Percentiles rank a stretch among this genome's conserved stretches.
These are phyloP conservation scores for Diaporthe citri DNA, from an alignment of 2,329 filamentous ascomycete genomes.

Conservation along the genomic window DNA sequence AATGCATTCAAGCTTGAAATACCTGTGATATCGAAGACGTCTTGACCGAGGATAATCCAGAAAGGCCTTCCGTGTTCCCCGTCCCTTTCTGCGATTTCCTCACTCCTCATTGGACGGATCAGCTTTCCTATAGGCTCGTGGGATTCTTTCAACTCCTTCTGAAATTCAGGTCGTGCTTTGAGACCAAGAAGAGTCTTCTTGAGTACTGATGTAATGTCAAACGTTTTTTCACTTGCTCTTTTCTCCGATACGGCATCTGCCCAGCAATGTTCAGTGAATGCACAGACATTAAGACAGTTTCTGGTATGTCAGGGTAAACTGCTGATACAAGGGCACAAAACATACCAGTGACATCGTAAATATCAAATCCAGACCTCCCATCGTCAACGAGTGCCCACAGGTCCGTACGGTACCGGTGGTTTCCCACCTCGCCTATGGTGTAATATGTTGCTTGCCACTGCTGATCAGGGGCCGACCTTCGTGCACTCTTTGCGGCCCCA, in stretches of 20 bases:
- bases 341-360: conserved; percentile 14
- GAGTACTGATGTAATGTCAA: not conserved
- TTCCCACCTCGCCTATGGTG: not conserved
- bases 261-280: not conserved
- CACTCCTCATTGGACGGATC: not conserved
- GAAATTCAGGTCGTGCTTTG: not conserved
- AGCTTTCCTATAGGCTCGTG: not conserved
- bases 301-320: fast-evolving
- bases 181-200: not conserved
- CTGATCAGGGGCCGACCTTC: too few species aligned
- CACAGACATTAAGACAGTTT: too few species aligned
- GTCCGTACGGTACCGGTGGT: not conserved
- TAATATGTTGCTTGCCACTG: not conserved
- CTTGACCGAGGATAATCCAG: not conserved
- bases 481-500: not conserved
- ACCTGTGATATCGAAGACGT: conserved; percentile 6
- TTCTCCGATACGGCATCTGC: not conserved
- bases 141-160: not conserved
- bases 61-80: not conserved
- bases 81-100: conserved; percentile 6
- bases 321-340: not conserved
- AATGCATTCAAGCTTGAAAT: not conserved
- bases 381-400: not conserved
- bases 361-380: not conserved
- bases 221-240: not conserved